A percentile compares a stretch with the other conserved stretches of the same genome.
phyloP scores from a whole-genome alignment of 2,329 filamentous ascomycete genomes.

The Coleophoma cylindrospora region DNA sequence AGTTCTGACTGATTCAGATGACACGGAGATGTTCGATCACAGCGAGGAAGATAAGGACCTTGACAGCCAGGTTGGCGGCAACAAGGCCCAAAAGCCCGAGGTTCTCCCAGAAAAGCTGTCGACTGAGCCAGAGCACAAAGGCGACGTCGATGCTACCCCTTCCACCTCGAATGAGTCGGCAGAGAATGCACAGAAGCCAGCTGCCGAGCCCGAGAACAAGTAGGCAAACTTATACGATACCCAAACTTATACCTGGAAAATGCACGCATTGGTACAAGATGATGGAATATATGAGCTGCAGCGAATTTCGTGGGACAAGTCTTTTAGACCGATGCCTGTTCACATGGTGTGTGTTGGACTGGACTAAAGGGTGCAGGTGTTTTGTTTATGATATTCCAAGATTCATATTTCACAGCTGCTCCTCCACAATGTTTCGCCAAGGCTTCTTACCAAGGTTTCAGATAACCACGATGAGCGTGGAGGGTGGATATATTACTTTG shows the following conservation, averaged over 20 bases:
- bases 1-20: slow-evolving; percentile 81
- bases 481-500: too few species aligned
- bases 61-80: slow-evolving; percentile 66
- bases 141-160: slow-evolving; percentile 8
- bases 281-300: not conserved
- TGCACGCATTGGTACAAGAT: slow-evolving; percentile 1
- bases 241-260: slow-evolving; percentile 1
- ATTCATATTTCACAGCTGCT: slow-evolving; percentile 10
- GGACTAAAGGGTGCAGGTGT: slow-evolving; percentile 14
- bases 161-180: slow-evolving; percentile 6
- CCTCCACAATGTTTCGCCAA: slow-evolving; percentile 1
- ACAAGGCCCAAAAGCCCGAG: slow-evolving; percentile 42
- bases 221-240: slow-evolving; percentile 3
- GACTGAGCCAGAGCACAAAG: slow-evolving; percentile 16
- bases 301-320: slow-evolving; percentile 5
- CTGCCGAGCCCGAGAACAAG: slow-evolving; percentile 8
- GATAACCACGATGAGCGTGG: too few species aligned
- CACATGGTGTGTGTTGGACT: slow-evolving; percentile 10
- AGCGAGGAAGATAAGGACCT: slow-evolving; percentile 82
- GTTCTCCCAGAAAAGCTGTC: slow-evolving; percentile 10
- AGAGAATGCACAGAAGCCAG: slow-evolving; percentile 9
- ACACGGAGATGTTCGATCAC: slow-evolving; percentile 91
- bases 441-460: too few species aligned
- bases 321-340: slow-evolving; percentile 17
- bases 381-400: slow-evolving; percentile 12